Evolutionary conservation across 78 protist species (phyloP).

Genomic region (Dictyostelium discoideum): DNA sequence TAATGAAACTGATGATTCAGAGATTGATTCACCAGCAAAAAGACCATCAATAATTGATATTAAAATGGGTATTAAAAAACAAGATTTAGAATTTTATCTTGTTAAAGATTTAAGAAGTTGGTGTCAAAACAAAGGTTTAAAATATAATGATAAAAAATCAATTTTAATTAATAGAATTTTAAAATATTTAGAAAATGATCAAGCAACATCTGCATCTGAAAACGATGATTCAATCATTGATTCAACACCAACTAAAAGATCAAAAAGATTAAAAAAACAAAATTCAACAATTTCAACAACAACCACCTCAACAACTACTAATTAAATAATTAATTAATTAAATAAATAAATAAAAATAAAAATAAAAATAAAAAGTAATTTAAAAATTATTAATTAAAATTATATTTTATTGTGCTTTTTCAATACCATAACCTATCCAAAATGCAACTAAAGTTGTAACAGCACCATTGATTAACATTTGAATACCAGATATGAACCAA

Average conservation of each 20-base stretch:
- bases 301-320: neutral
- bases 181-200: neutral
- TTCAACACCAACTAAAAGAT: neutral
- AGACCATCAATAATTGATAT: conserved; percentile 23
- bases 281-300: neutral
- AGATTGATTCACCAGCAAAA: conserved; percentile 18
- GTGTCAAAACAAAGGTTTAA: conserved; percentile 1
- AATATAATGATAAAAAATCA: conserved; percentile 18
- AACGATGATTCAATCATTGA: neutral
- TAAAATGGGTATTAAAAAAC: conserved; percentile 15
- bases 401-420: neutral
- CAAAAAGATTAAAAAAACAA: neutral
- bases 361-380: neutral
- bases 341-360: neutral
- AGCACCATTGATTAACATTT: conserved; percentile 75
- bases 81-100: neutral
- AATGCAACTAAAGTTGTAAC: conserved; percentile 82
- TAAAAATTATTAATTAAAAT: neutral
- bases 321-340: neutral
- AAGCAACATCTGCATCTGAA: conserved; percentile 15
- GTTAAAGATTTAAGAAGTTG: neutral
- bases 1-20: neutral
- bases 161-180: neutral
- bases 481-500: conserved; percentile 59
- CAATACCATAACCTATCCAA: conserved; percentile 81